Evolutionary conservation across 1,284 basidiomycete genomes (phyloP).

Genomic region (Ganoderma multipileum): DNA sequence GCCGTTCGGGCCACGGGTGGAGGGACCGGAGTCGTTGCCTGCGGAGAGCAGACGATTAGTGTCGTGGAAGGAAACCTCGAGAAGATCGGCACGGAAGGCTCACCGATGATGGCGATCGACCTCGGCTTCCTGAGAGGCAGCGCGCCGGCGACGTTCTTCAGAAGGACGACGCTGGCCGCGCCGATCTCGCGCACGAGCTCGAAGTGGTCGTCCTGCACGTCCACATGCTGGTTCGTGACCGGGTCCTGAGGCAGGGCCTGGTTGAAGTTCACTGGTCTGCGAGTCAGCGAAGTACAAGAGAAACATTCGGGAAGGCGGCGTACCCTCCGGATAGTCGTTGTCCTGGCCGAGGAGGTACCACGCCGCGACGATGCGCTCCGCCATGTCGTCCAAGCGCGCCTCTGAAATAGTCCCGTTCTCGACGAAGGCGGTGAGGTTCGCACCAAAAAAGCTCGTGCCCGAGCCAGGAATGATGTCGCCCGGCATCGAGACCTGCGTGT

Average conservation of each 20-base stretch:
- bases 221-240: constrained; percentile 67
- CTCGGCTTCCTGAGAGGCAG: constrained; percentile 71
- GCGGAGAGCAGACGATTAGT: neutral
- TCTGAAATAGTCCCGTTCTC: constrained; percentile 72
- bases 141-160: constrained; percentile 77
- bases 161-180: constrained; percentile 76
- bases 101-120: constrained; percentile 63
- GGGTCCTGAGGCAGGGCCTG: constrained; percentile 59
- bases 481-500: constrained; percentile 69
- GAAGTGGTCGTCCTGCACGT: constrained; percentile 79
- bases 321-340: constrained; percentile 59
- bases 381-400: constrained; percentile 74
- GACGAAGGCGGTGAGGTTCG: constrained; percentile 70
- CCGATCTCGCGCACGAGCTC: constrained; percentile 78
- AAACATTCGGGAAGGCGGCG: neutral
- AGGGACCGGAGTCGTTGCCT: constrained; percentile 69
- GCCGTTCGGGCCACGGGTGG: constrained; percentile 73
- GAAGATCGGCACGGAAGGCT: constrained; percentile 6
- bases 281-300: constrained; percentile 15
- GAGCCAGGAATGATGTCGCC: constrained; percentile 66
- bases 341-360: constrained; percentile 76
- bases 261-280: constrained; percentile 56
- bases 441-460: constrained; percentile 61
- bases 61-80: neutral
- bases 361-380: constrained; percentile 63